Base-by-base conservation (phyloP, 1,139 yeast species). In the Zygosaccharomyces sapae region DNA sequence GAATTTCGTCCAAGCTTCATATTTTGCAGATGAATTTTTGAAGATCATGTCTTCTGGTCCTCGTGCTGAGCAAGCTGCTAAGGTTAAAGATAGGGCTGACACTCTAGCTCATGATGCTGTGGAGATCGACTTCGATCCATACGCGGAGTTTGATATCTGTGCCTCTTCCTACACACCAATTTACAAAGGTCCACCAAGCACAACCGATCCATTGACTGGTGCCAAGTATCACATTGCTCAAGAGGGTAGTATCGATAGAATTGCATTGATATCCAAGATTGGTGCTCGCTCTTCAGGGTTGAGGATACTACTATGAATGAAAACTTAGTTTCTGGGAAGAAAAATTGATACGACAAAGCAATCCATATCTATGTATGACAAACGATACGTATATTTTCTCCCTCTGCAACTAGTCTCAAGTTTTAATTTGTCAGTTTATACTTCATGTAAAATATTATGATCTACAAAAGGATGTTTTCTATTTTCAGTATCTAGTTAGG, bases 221-320 rank as follows among this genome's bases (percentile, higher is more conserved):
- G 96, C 97, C 46, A 82, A 79, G 63, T 94, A 92, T 66, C 86
- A 85, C 57, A 75, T 81, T 5, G 75, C 79, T 49, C 85, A 81
- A 63, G 82, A 85, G 72, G 97, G 96, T 43, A 77, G 78, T 56
- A 61, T 88, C 38, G 92, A 96, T 70, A 73, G 70, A 47, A 81
- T 94, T 54, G 86, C 97, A 4, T 70, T 75, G 40, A 74, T 94
- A 54, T 85, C 97, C 5, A 72, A 77, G 46, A 81, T 94, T 54
- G 98, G 98, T 22, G 88, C 89, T n/a, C 86, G 94, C 22, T 95
- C 96, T n/a, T 85, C 96, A 24, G 98, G 98, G 19, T 76, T 90
- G 62, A 81, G 94, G 62, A 63, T 70, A 29, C 62, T 59, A 43
- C 40, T 52, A 19, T 56, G 20, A 41, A 12, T 12, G 25, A 7